Conservation (phyloP, 1,284 basidiomycete species). For the Afroboletus lepidellus region DNA sequence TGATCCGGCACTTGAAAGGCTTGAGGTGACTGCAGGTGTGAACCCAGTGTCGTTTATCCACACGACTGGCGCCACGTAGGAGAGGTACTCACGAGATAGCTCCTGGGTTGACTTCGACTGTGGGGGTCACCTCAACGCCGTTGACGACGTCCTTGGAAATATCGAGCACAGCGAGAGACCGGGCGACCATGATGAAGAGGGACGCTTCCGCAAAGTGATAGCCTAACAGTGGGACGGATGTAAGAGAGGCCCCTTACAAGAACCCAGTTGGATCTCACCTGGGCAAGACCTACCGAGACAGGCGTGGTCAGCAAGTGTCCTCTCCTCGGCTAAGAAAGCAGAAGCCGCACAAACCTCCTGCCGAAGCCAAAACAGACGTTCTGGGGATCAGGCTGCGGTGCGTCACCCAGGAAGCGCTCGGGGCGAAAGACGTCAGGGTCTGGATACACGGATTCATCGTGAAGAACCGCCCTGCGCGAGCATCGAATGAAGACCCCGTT, state of each 20-base stretch:
- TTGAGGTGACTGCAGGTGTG: too few species aligned
- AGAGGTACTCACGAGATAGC: conserved; percentile 9
- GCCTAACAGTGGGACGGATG: too few species aligned
- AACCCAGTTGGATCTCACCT: too few species aligned
- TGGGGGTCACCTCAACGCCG: conserved; percentile 23
- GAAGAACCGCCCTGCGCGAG: conserved; percentile 15
- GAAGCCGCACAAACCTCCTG: too few species aligned
- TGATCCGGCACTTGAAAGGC: conserved; percentile 20
- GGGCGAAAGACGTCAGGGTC: conserved; percentile 22
- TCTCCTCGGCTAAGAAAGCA: too few species aligned
- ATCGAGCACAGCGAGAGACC: conserved; percentile 17
- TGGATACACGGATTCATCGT: conserved; percentile 18
- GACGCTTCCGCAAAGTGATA: conserved; percentile 14
- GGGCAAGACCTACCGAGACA: too few species aligned
- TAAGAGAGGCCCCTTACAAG: too few species aligned
- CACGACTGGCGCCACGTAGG: too few species aligned
- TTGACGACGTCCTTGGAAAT: conserved; percentile 11
- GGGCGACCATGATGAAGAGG: conserved; percentile 18
- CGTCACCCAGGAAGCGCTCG: conserved; percentile 24
- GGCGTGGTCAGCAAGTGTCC: too few species aligned
- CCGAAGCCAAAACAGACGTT: conserved; percentile 23
- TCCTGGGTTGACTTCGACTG: conserved; percentile 3
- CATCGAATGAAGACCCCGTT: too few species aligned
- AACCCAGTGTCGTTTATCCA: too few species aligned
- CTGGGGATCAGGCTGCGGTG: conserved; percentile 20